Percentiles rank a stretch among this genome's conserved stretches.
These are phyloP conservation scores for Lepidium aucheri DNA, from an alignment of 345 rosid species.

Conservation along the genomic window DNA sequence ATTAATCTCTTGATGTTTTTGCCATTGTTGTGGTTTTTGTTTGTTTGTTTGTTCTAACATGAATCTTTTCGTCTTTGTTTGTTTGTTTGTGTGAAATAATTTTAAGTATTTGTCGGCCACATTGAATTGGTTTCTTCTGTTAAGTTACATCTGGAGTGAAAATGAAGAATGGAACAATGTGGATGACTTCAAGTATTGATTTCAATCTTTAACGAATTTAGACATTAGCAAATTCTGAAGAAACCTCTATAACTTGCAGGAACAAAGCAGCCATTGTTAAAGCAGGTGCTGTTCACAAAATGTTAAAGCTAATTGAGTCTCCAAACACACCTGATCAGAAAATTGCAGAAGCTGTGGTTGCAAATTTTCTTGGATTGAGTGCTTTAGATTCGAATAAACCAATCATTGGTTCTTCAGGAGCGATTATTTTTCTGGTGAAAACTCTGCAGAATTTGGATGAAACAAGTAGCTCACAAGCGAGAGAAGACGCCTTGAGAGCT, in stretches of 20 bases:
- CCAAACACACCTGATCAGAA: conserved; percentile 36
- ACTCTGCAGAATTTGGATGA: conserved; percentile 36
- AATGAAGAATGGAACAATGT: not conserved
- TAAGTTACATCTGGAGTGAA: not conserved
- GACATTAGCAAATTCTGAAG: not conserved
- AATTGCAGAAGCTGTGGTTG: conserved; percentile 77
- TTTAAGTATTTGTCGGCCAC: not conserved
- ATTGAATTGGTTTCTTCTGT: not conserved
- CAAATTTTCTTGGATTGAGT: conserved; percentile 88
- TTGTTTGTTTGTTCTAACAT: not conserved
- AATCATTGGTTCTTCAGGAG: conserved; percentile 86
- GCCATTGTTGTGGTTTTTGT: not conserved
- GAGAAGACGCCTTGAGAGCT: conserved; percentile 82
- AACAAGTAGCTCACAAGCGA: conserved; percentile 51
- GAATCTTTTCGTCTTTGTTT: not conserved
- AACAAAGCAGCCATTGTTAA: conserved; percentile 98
- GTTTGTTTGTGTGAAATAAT: conserved; percentile 1
- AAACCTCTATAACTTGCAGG: conserved; percentile 37
- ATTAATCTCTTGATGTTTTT: no score
- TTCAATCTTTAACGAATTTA: not conserved
- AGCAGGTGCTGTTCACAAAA: conserved; percentile 92
- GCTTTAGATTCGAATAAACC: conserved; percentile 87
- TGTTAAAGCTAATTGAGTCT: conserved; percentile 73
- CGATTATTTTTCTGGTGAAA: conserved; percentile 68
- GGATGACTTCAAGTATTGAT: conserved; percentile 7